A percentile compares a stretch with the other conserved stretches of the same genome.
These are phyloP conservation scores for Aureobasidium sp. DNA, from an alignment of 2,329 filamentous ascomycete species.

Conservation along the genomic window DNA sequence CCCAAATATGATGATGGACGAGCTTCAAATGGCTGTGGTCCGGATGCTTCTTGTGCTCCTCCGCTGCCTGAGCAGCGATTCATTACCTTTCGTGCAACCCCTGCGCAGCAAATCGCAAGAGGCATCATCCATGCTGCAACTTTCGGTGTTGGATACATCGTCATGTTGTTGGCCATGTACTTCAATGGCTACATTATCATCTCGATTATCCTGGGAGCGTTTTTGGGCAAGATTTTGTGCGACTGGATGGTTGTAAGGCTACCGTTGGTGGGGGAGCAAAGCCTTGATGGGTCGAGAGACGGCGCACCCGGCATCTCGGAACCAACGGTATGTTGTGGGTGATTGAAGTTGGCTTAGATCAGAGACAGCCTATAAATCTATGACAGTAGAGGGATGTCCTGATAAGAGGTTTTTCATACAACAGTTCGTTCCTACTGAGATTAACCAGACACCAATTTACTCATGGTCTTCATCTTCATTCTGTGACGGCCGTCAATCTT, in stretches of 20 bases:
- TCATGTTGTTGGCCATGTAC: constrained; percentile 65
- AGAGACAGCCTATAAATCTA: background rate
- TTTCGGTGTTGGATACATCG: constrained; percentile 67
- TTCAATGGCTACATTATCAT: constrained; percentile 68
- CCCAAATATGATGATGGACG: background rate
- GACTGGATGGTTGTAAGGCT: constrained; percentile 42
- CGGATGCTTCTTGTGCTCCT: constrained; percentile 30
- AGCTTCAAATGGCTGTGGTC: background rate
- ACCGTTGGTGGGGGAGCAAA: background rate
- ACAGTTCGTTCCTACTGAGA: background rate
- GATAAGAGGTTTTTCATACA: too few species aligned
- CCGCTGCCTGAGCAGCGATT: constrained; percentile 53
- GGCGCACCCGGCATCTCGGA: background rate
- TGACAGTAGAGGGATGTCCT: too few species aligned
- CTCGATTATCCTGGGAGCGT: constrained; percentile 69
- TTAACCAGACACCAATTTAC: background rate
- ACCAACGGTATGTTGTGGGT: constrained; percentile 6
- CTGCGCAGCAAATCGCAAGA: constrained; percentile 27
- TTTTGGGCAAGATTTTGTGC: constrained; percentile 63
- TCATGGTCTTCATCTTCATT: background rate
- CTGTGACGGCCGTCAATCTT: constrained; percentile 12
- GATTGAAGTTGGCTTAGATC: background rate
- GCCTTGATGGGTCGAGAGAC: background rate
- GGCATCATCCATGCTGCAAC: constrained; percentile 61
- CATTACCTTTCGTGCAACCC: constrained; percentile 23